Conservation (phyloP, 2,329 filamentous ascomycete genomes). For the Fusarium sp. region DNA sequence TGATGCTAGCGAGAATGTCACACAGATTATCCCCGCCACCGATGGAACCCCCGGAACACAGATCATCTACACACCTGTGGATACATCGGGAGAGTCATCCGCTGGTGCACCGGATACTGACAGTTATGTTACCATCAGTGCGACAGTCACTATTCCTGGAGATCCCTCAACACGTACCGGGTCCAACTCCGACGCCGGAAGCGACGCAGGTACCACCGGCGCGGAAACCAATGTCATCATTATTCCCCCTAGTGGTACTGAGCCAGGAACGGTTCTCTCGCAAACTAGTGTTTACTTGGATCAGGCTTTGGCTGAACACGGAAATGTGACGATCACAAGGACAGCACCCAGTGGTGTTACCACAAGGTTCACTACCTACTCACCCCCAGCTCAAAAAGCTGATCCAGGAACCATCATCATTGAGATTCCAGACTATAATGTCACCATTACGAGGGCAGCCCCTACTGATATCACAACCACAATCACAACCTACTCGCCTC, state of each 20-base stretch:
- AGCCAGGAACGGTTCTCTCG: conserved; percentile 28
- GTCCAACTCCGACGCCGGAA: not conserved
- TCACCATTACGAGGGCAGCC: conserved; percentile 25
- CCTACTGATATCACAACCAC: conserved; percentile 17
- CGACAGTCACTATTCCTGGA: conserved; percentile 32
- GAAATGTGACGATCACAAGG: conserved; percentile 28
- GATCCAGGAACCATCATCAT: conserved; percentile 29
- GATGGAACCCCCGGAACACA: conserved; percentile 21
- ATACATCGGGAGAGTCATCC: conserved; percentile 1
- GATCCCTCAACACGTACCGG: conserved; percentile 23
- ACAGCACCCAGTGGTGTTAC: conserved; percentile 23
- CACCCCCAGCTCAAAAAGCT: conserved; percentile 14
- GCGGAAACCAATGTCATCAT: conserved; percentile 31
- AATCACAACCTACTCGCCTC: conserved; percentile 29
- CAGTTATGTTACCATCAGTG: conserved; percentile 18
- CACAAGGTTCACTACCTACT: conserved; percentile 20
- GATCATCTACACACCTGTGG: conserved; percentile 26
- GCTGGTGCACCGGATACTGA: not conserved
- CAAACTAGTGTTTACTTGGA: conserved; percentile 36
- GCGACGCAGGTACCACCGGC: conserved; percentile 16
- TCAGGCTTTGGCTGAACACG: conserved; percentile 22
- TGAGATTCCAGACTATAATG: conserved; percentile 27
- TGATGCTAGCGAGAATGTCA: conserved; percentile 27
- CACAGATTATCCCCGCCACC: conserved; percentile 19
- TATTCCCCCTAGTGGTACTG: conserved; percentile 33